phyloP scores from a whole-genome alignment of 225 moss, liverwort and hornwort species.

The Pseudoscleropodium purum region DNA sequence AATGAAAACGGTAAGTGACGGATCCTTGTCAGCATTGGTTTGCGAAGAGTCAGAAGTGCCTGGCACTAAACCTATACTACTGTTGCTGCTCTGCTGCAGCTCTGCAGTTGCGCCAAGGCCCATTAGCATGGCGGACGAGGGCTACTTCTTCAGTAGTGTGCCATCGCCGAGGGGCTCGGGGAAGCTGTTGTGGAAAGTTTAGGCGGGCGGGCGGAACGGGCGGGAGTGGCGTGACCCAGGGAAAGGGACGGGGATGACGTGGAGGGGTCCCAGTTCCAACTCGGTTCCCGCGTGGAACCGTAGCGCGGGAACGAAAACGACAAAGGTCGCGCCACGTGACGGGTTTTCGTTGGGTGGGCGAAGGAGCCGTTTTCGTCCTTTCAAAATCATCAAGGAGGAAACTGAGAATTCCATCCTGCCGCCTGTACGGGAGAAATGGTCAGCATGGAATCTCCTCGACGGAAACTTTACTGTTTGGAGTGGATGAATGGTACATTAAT shows the following conservation, averaged over 20 bases:
- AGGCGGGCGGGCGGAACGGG: neutral
- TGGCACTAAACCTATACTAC: neutral
- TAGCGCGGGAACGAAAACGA: neutral
- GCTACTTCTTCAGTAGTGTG: neutral
- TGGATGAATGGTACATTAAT: neutral
- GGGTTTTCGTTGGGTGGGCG: neutral
- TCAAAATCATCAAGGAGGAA: neutral
- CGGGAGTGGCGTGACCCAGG: too few species aligned
- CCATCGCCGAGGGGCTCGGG: neutral
- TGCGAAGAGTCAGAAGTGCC: neutral
- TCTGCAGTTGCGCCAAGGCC: neutral
- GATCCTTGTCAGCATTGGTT: neutral
- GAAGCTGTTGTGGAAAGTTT: neutral
- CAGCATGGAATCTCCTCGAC: neutral
- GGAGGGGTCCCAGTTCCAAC: neutral
- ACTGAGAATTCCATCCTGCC: neutral
- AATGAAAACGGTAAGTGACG: too few species aligned
- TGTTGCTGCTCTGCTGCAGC: neutral
- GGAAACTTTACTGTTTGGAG: neutral
- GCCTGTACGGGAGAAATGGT: too few species aligned
- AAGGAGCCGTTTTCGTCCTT: neutral
- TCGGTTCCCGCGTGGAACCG: neutral
- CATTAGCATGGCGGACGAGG: neutral
- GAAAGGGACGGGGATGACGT: neutral
- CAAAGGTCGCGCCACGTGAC: neutral